Evolutionary conservation across 495 filamentous ascomycete species (phyloP), one percentile per base, ranked within the genome.

Genomic region (Xylaria nigripes): DNA sequence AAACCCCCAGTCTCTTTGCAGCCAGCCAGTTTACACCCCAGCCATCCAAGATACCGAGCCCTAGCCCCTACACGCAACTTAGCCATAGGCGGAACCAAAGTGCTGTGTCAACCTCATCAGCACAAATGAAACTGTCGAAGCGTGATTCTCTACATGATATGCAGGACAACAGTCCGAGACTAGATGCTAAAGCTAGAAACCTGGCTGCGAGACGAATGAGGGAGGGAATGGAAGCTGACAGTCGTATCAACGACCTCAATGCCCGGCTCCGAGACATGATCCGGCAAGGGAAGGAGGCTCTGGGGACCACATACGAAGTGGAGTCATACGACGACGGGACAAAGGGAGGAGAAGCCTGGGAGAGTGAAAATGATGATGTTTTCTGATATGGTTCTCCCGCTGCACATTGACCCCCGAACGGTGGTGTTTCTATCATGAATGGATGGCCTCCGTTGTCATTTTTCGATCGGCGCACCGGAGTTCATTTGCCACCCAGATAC

Each of bases 251-350:
- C 50, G 80, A 84, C 19, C 80, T 96, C 66, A 93, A 92, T 62
- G 75, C 81, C 34, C 82, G 84, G 60, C 70, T 96, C 23, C 81
- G 85, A 60, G 83, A 78, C 27, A 89, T 98, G 87, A 95, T 98
- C 41, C 69, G 83, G 7, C 84, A 96, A 66, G 93, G 90, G 0
- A 86, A 84, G 63, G 87, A 93, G 62, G 93, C 93, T 12, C 62
- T 96, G 19, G 89, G 87, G 10, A 86, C 88, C 29, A 90, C 75
- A 47, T 75, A 90, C 16, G 85, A 89, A 62, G 78, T 97, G 44
- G 81, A 85, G 34, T 46, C 12, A 36, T 48, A 47, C 16, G 51
- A 59, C 19, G 59, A 45, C 0, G 60, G 57, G 4, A 60, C 25
- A 2, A 52, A 40, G 0, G 63, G 54, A 30, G 56, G 49, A 15